Percentiles rank a stretch among this genome's conserved stretches.
Evolutionary conservation across 169 alveolate genomes (phyloP).

Genomic region (Cryptosporidium baileyi): DNA sequence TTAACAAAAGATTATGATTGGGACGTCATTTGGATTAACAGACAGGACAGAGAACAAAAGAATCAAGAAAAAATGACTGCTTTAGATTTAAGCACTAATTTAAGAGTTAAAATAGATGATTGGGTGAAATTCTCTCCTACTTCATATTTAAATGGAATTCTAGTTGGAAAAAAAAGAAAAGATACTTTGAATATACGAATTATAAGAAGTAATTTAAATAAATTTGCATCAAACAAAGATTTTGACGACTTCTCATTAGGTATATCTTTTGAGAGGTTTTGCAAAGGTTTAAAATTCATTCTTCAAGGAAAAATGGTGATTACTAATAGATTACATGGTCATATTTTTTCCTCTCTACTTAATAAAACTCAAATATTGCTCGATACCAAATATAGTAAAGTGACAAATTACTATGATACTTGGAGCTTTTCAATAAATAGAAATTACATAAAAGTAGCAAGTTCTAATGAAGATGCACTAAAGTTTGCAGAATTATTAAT

Average conservation of each 20-base stretch:
- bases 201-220: neutral
- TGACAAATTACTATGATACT: constrained; percentile 39
- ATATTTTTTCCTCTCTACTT: constrained; percentile 45
- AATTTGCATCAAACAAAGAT: neutral
- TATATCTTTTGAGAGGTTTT: constrained; percentile 46
- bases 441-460: neutral
- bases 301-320: constrained; percentile 52
- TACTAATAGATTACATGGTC: constrained; percentile 69
- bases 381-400: constrained; percentile 55
- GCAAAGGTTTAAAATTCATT: constrained; percentile 57
- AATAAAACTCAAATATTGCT: constrained; percentile 50
- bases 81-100: neutral
- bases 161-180: neutral
- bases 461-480: constrained; percentile 40
- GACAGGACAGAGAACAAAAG: constrained; percentile 51
- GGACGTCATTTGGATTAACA: constrained; percentile 59
- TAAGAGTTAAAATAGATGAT: constrained; percentile 27
- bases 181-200: neutral
- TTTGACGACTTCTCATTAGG: constrained; percentile 26
- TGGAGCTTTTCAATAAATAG: constrained; percentile 44
- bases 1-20: neutral
- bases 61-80: neutral
- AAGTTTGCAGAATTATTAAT: neutral
- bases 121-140: constrained; percentile 53
- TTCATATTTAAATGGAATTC: constrained; percentile 8